These are phyloP conservation scores for Penicillium desertorum DNA, from an alignment of 495 filamentous ascomycete species.

Conservation along the genomic window DNA sequence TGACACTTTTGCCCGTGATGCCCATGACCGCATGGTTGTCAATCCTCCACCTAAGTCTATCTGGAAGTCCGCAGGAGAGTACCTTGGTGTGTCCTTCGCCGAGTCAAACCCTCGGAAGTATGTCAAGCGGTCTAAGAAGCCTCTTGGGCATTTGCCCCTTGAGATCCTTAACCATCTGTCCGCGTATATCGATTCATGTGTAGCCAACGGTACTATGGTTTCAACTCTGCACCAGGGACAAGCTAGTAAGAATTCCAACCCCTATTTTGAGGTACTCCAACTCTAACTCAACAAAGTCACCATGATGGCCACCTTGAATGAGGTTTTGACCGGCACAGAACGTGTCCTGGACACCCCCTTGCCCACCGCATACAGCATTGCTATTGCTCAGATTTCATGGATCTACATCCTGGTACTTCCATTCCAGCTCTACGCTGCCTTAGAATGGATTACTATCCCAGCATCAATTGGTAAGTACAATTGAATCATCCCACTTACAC, in stretches of 20 bases:
- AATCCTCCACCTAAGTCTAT: constrained; percentile 45
- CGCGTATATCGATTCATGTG: constrained; percentile 59
- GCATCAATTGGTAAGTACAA: constrained; percentile 61
- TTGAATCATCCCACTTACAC: background rate
- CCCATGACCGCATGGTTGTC: constrained; percentile 52
- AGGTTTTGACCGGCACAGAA: constrained; percentile 72
- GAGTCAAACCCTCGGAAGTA: constrained; percentile 70
- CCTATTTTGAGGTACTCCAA: background rate
- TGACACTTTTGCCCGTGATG: constrained; percentile 63
- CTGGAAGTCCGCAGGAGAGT: constrained; percentile 66
- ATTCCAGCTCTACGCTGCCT: constrained; percentile 68
- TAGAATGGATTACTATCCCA: constrained; percentile 80
- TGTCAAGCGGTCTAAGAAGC: constrained; percentile 62
- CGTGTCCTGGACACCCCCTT: constrained; percentile 82
- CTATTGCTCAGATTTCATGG: constrained; percentile 85
- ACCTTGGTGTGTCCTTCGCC: constrained; percentile 68
- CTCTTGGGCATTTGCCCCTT: constrained; percentile 73
- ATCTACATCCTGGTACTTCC: constrained; percentile 80
- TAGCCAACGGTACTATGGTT: constrained; percentile 55
- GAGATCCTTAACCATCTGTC: constrained; percentile 75
- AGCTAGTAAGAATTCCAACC: constrained; percentile 35
- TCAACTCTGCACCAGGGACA: constrained; percentile 48
- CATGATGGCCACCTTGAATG: constrained; percentile 57
- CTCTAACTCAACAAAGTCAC: constrained; percentile 27
- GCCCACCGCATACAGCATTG: constrained; percentile 81